These are phyloP conservation scores for Suillus weaverae DNA, from an alignment of 768 basidiomycete genomes.

Conservation along the genomic window DNA sequence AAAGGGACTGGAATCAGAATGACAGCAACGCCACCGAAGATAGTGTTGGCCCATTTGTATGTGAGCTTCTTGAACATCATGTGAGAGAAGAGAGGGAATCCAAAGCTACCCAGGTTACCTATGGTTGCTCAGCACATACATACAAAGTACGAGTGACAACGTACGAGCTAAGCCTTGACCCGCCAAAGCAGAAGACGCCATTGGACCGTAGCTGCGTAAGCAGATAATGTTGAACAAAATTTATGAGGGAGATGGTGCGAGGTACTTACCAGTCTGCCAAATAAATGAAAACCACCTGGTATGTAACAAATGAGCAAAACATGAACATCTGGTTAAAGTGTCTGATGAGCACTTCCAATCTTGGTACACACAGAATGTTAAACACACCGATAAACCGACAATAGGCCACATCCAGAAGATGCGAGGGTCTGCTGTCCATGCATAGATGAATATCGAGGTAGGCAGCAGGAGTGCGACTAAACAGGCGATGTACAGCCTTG, in stretches of 20 bases:
- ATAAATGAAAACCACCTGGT: slow-evolving; percentile 56
- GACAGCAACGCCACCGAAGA: slow-evolving; percentile 52
- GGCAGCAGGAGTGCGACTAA: slow-evolving; percentile 54
- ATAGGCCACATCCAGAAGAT: slow-evolving; percentile 58
- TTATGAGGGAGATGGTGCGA: neutral
- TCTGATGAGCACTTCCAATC: neutral
- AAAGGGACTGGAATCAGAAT: slow-evolving; percentile 59
- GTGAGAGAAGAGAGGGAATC: slow-evolving; percentile 62
- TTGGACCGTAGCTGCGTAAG: slow-evolving; percentile 47
- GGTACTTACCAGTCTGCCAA: slow-evolving; percentile 56
- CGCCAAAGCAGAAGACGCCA: slow-evolving; percentile 66
- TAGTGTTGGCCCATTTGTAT: slow-evolving; percentile 58
- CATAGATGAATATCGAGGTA: slow-evolving; percentile 65
- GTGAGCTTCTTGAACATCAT: slow-evolving; percentile 57
- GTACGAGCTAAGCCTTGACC: slow-evolving; percentile 59
- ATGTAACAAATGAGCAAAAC: slow-evolving; percentile 52
- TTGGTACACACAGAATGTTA: neutral
- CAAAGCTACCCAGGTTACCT: slow-evolving; percentile 51
- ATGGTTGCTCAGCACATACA: neutral
- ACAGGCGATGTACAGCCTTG: slow-evolving; percentile 57
- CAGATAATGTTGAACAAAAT: slow-evolving; percentile 1
- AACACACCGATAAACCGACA: slow-evolving; percentile 11
- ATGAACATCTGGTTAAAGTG: slow-evolving; percentile 41
- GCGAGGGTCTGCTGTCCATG: slow-evolving; percentile 55
- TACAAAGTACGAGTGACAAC: slow-evolving; percentile 17